Conservation (phyloP, 441 rosid genomes). For the Erysimum pusillum region DNA sequence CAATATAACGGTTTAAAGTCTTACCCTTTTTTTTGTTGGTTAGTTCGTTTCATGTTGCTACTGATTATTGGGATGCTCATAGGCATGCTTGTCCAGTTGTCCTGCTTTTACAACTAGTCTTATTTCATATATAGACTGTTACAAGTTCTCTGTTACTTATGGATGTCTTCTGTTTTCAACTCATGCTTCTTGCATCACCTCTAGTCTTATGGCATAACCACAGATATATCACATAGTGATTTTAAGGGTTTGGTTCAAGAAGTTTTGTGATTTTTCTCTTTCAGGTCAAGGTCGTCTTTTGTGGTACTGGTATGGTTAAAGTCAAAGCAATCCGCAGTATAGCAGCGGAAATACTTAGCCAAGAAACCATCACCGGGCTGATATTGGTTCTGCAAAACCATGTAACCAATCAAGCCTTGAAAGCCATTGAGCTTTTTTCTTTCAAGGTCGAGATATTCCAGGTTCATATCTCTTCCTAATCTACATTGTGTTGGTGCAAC, state of each 20-base stretch:
- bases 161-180: conserved; percentile 2
- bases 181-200: conserved; percentile 31
- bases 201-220: conserved; percentile 12
- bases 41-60: conserved; percentile 9
- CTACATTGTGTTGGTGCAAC: background rate
- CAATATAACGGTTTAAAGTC: background rate
- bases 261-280: conserved; percentile 25
- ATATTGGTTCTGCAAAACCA: conserved; percentile 76
- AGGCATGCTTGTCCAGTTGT: conserved; percentile 24
- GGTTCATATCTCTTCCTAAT: conserved; percentile 51
- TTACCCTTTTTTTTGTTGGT: conserved; percentile 10
- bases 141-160: background rate
- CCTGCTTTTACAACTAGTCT: background rate
- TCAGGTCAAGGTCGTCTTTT: conserved; percentile 77
- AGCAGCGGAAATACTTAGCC: conserved; percentile 63
- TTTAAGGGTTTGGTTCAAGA: conserved; percentile 4
- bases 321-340: conserved; percentile 68
- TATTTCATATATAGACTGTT: background rate
- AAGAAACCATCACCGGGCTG: conserved; percentile 68
- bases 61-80: conserved; percentile 5
- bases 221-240: conserved; percentile 4
- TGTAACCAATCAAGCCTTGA: conserved; percentile 79
- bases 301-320: conserved; percentile 73
- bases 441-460: conserved; percentile 89
- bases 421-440: conserved; percentile 73